Conservation (phyloP, 768 basidiomycete genomes). For the Termitomyces eurrhizus region DNA sequence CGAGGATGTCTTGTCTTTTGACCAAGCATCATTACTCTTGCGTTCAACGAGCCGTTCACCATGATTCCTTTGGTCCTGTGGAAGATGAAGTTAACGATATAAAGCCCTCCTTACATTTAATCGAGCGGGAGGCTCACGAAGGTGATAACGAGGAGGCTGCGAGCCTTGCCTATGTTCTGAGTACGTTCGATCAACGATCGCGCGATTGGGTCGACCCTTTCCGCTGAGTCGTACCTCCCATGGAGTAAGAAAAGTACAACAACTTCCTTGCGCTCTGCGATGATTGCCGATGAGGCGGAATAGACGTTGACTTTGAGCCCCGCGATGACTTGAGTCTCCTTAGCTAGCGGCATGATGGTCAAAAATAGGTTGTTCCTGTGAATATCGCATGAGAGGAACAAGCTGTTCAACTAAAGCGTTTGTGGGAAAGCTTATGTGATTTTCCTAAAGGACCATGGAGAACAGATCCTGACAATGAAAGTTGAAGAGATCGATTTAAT, state of each 20-base stretch:
- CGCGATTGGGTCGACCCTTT: conserved; percentile 25
- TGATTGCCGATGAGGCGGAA: conserved; percentile 15
- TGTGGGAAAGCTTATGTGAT: not conserved
- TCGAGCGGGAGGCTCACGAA: conserved; percentile 26
- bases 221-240: conserved; percentile 32
- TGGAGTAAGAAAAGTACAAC: conserved; percentile 41
- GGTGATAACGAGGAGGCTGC: conserved; percentile 32
- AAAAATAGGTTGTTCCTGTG: not conserved
- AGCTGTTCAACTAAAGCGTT: not conserved
- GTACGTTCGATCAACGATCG: conserved; percentile 20
- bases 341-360: conserved; percentile 10
- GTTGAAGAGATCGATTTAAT: not conserved
- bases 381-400: not conserved
- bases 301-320: conserved; percentile 35
- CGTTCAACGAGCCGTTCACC: conserved; percentile 31
- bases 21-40: conserved; percentile 34
- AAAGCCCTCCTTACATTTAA: not conserved
- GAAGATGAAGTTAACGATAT: not conserved
- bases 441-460: not conserved
- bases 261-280: conserved; percentile 14
- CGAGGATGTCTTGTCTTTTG: conserved; percentile 16
- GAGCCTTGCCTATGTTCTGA: conserved; percentile 6
- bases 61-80: conserved; percentile 46
- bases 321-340: conserved; percentile 27
- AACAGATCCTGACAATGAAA: too few species aligned